Evolutionary conservation across 2,329 filamentous ascomycete genomes (phyloP), one percentile per base, ranked within the genome.

Genomic region (Diaporthe helianthi): DNA sequence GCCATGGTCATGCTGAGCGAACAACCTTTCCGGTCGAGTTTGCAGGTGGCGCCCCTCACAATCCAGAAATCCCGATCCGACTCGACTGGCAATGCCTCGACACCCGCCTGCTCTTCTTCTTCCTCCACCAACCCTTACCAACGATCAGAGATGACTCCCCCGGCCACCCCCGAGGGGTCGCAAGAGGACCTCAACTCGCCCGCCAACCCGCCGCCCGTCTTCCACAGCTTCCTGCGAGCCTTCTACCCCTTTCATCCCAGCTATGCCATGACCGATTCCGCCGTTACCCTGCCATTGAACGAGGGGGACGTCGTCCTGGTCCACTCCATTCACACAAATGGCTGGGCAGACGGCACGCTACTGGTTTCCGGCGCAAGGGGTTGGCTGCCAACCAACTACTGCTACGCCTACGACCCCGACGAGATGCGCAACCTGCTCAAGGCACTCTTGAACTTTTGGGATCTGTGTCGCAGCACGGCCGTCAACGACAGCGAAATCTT

Each of bases 311-410:
- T 99, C 60, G 91, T 99, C 66, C 82, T 99, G 69, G 92, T 99
- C 26, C 96, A 99, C 80, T 98, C 96, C 4, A 93, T 98, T 73
- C 96, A 99, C 80, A 96, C 93, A 71, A 99, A 98, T 82, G 96
- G 96, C 74, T 99, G 96, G 96, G 96, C 96, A 38, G 96, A 99
- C 79, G 96, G 96, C 64, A 99, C 96, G 0, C 84, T 98, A 49
- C 82, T 99, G 71, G 87, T 91, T 29, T 93, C 94, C 3, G 95
- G 95, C 31, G 92, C 92, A 63, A 88, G 96, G 74, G 96, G 96
- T 72, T 99, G 96, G 96, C 84, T 99, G 71, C 96, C 96, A 3
- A 99, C 96, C 10, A 99, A 99, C 80, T 99, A 98, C 79, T 99
- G 96, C 83, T 94, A 98, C 78, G 87, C 93, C 12, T 99, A 98